Percentiles rank a stretch among this genome's conserved stretches.
Evolutionary conservation across 1,139 yeast genomes (phyloP).

Genomic region (Saccharomyces hybrid): DNA sequence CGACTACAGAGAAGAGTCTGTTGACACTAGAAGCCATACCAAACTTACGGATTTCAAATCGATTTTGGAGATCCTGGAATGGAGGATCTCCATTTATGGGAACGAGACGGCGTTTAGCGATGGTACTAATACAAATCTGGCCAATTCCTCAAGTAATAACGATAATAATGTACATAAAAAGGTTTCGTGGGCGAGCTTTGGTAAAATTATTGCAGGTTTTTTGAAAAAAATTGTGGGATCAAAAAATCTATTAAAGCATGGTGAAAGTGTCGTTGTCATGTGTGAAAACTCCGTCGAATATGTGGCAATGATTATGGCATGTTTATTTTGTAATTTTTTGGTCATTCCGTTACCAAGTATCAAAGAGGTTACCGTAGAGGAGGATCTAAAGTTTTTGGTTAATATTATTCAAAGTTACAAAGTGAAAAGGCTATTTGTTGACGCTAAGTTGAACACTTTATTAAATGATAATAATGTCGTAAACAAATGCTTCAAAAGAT

Average conservation of each 20-base stretch:
- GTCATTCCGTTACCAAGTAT: slow-evolving; percentile 78
- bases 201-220: slow-evolving; percentile 60
- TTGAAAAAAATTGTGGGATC: slow-evolving; percentile 42
- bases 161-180: slow-evolving; percentile 42
- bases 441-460: slow-evolving; percentile 65
- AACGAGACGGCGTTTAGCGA: slow-evolving; percentile 79
- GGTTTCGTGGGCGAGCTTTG: slow-evolving; percentile 82
- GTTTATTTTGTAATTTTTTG: slow-evolving; percentile 72
- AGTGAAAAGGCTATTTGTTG: slow-evolving; percentile 66
- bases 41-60: slow-evolving; percentile 66
- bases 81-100: slow-evolving; percentile 66
- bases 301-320: slow-evolving; percentile 76
- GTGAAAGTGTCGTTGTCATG: slow-evolving; percentile 71
- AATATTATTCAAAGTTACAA: slow-evolving; percentile 63
- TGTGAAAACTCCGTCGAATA: slow-evolving; percentile 86
- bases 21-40: slow-evolving; percentile 72
- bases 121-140: slow-evolving; percentile 37
- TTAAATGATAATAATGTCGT: slow-evolving; percentile 46
- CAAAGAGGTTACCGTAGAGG: slow-evolving; percentile 60
- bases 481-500: slow-evolving; percentile 42
- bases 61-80: slow-evolving; percentile 67
- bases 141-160: slow-evolving; percentile 25
- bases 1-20: slow-evolving; percentile 65
- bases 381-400: slow-evolving; percentile 66
- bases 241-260: slow-evolving; percentile 49